Base-by-base conservation (phyloP, 768 basidiomycete genomes). In the Mycena belliarum region DNA sequence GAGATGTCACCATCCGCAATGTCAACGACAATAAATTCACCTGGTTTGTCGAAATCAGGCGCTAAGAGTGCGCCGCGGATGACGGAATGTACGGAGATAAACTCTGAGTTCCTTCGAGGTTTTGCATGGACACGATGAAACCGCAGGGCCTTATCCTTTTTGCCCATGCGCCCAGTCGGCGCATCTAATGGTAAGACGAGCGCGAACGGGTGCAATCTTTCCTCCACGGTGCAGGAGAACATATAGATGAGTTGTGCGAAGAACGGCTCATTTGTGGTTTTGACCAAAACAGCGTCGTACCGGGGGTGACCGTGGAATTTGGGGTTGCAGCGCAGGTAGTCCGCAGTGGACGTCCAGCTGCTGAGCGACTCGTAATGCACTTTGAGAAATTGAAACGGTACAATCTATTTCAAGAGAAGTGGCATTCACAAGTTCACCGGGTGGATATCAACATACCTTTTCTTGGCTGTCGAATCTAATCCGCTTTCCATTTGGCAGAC, bases 201-300 rank as follows among this genome's bases (percentile, higher is more conserved):
- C 7, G 32, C 29, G 14, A 48, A 48, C 21, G 46, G 29, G 35
- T 48, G 29, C 2, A 32, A 48, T n/a, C 35, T 48, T 2, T 48
- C 23, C 32, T 48, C 46, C 20, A 33, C 46, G 3, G 20, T 35
- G 46, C 29, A 35, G 28, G 28, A 48, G 9, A 48, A 48, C 9
- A 29, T 20, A n/a, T 25, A 44, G 43, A 44, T 24, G 18, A 44
- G 6, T 16, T 44, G 43, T 3, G 43, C 43, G 14, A 44, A 44
- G 43, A 44, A 25, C 24, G 43, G 43, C 26, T 44, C 3, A 9
- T 26, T 4, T 12, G 23, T 11, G 3, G 43, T 44, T 44, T 44
- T 16, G 24, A 44, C 15, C 8, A 44, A 14, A 3, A 44, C 46
- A 8, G 12, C 11, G 26, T 46, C 44, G 15, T 68, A 74, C 0